These are phyloP conservation scores for Haplosporangium gracile DNA, from an alignment of 192 early-diverging fungal species.

Conservation along the genomic window DNA sequence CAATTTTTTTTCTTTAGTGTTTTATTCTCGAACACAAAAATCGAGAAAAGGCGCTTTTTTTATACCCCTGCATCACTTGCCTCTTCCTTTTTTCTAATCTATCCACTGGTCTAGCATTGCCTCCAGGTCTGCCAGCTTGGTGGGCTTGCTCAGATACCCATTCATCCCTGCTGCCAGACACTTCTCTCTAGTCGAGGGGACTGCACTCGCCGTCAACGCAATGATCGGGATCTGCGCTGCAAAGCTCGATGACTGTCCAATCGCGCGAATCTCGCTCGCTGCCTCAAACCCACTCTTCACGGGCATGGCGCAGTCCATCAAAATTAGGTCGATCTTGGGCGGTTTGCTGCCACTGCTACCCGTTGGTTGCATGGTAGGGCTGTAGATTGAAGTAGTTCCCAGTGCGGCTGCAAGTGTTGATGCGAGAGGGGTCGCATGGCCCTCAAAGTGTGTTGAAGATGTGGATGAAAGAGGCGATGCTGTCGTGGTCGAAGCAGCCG, in stretches of 20 bases:
- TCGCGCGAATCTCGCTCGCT: conserved; percentile 62
- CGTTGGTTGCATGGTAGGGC: background rate
- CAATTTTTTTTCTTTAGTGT: background rate
- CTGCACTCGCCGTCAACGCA: conserved; percentile 70
- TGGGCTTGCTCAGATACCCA: conserved; percentile 63
- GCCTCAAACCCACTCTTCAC: conserved; percentile 70
- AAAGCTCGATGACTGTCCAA: conserved; percentile 28
- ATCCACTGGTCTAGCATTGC: conserved; percentile 58
- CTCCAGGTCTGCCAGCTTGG: conserved; percentile 56
- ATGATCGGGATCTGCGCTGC: conserved; percentile 63
- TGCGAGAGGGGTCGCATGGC: background rate
- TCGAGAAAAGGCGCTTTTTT: background rate
- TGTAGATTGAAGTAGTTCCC: background rate
- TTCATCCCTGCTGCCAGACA: conserved; percentile 64
- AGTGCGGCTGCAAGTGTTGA: background rate
- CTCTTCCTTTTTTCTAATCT: conserved; percentile 3
- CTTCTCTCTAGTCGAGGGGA: conserved; percentile 60
- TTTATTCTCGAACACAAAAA: background rate
- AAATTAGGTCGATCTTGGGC: conserved; percentile 55
- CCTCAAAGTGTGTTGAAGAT: background rate
- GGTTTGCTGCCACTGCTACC: background rate
- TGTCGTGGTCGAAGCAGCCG: background rate
- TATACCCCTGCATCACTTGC: background rate
- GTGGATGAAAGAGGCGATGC: conserved; percentile 3
- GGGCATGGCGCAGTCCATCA: conserved; percentile 74